Percentiles rank a stretch among this genome's conserved stretches.
Conservation (phyloP, 345 rosid species). For the Crucihimalaya himalaica region DNA sequence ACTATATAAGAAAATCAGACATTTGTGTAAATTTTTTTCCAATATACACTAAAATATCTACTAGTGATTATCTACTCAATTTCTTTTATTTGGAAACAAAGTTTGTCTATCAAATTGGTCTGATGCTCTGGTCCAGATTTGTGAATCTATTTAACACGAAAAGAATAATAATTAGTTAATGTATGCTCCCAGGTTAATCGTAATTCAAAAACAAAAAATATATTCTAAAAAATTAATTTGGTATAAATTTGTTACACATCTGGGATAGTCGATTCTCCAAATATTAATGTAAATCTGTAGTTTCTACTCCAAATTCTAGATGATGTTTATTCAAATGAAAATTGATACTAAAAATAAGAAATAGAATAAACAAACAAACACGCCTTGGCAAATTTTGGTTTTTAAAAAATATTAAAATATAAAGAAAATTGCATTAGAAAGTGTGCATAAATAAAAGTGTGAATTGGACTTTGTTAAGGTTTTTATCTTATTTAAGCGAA, state of each 20-base stretch:
- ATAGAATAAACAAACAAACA: too few species aligned
- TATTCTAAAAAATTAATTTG: not conserved
- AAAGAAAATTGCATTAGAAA: conserved; percentile 10
- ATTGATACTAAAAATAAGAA: not conserved
- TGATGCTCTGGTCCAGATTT: not conserved
- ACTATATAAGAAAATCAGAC: conserved; percentile 12
- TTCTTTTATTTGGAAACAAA: not conserved
- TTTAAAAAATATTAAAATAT: not conserved
- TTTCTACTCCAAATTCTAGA: not conserved
- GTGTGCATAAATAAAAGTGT: conserved; percentile 6
- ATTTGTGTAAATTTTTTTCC: conserved; percentile 24
- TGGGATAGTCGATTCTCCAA: not conserved
- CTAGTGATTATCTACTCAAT: conserved; percentile 30
- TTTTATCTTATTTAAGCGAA: conserved; percentile 1
- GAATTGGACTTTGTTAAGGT: conserved; percentile 17
- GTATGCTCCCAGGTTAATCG: not conserved
- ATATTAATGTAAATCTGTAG: not conserved
- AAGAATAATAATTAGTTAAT: not conserved
- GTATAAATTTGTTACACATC: not conserved
- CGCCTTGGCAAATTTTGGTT: too few species aligned
- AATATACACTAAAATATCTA: conserved; percentile 34
- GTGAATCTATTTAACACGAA: not conserved
- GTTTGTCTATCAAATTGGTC: conserved; percentile 13
- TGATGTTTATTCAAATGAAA: too few species aligned
- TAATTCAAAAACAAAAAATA: not conserved